A percentile compares a stretch with the other conserved stretches of the same genome.
Evolutionary conservation across 2,329 filamentous ascomycete species (phyloP).

Genomic region (Coleophoma crateriformis): DNA sequence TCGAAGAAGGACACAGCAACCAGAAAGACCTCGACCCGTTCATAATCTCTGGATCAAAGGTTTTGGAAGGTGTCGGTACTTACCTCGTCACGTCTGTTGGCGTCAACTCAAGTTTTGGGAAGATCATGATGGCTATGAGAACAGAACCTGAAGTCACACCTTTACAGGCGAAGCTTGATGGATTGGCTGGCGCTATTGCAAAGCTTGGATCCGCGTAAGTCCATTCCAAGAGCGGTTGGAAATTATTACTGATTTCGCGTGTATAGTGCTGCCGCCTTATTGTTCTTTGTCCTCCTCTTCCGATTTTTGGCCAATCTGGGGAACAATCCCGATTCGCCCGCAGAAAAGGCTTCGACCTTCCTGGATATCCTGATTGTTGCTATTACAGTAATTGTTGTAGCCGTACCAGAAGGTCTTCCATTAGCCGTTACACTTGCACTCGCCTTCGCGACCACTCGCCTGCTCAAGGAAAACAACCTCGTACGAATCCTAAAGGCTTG

Average conservation of each 20-base stretch:
- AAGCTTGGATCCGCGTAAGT: constrained; percentile 43
- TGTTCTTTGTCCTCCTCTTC: constrained; percentile 74
- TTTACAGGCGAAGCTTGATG: constrained; percentile 67
- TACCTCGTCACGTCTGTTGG: constrained; percentile 72
- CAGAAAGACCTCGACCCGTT: constrained; percentile 66
- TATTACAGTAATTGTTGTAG: constrained; percentile 59
- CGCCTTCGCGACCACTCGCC: constrained; percentile 58
- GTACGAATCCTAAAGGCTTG: constrained; percentile 60
- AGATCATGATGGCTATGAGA: constrained; percentile 69
- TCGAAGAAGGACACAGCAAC: constrained; percentile 44
- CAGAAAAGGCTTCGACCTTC: constrained; percentile 52
- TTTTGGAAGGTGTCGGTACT: constrained; percentile 66
- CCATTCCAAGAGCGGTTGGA: neutral
- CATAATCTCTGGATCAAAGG: constrained; percentile 70
- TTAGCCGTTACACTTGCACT: constrained; percentile 68
- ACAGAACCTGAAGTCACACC: constrained; percentile 71
- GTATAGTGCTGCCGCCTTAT: constrained; percentile 51
- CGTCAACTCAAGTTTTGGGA: constrained; percentile 65
- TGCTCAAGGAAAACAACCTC: constrained; percentile 60
- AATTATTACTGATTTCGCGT: constrained; percentile 31
- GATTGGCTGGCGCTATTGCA: constrained; percentile 71
- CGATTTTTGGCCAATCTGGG: constrained; percentile 61
- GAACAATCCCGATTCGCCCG: constrained; percentile 35
- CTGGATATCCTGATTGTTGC: constrained; percentile 54
- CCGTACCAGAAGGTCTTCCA: constrained; percentile 58